Conservation (phyloP, 192 early-diverging fungal species). For the Backusella psychrophila region DNA sequence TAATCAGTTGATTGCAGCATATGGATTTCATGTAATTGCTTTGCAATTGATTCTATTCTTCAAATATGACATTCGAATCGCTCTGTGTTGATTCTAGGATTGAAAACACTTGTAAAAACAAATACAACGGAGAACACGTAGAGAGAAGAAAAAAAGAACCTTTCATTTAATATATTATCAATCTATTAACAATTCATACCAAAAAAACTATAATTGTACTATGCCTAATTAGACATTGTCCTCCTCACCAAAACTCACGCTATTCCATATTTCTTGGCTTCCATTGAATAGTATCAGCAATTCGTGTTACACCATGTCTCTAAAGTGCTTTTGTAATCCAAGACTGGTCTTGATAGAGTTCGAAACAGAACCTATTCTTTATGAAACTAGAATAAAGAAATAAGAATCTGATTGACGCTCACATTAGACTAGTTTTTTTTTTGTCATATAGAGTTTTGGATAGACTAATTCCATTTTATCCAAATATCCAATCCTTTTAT, state of each 20-base stretch:
- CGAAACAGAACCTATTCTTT: background rate
- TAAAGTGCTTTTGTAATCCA: background rate
- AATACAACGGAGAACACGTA: background rate
- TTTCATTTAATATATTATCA: background rate
- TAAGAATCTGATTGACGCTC: too few species aligned
- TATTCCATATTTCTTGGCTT: background rate
- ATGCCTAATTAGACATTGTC: background rate
- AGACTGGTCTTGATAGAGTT: background rate
- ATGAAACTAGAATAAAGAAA: too few species aligned
- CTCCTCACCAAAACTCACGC: background rate
- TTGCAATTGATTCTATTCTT: background rate
- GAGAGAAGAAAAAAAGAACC: background rate
- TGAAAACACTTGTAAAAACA: background rate
- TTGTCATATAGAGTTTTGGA: too few species aligned
- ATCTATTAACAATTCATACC: background rate
- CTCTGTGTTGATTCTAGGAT: background rate
- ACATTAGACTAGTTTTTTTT: too few species aligned
- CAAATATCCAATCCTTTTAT: too few species aligned
- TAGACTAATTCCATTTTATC: too few species aligned
- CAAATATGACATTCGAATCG: background rate
- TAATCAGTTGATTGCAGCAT: background rate
- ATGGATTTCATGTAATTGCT: background rate
- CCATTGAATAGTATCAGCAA: background rate
- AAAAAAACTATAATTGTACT: background rate
- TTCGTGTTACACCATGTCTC: background rate